Percentiles rank a stretch among this genome's conserved stretches.
These are phyloP conservation scores for Dactylellina drechsleri DNA, from an alignment of 2,329 filamentous ascomycete genomes.

Conservation along the genomic window DNA sequence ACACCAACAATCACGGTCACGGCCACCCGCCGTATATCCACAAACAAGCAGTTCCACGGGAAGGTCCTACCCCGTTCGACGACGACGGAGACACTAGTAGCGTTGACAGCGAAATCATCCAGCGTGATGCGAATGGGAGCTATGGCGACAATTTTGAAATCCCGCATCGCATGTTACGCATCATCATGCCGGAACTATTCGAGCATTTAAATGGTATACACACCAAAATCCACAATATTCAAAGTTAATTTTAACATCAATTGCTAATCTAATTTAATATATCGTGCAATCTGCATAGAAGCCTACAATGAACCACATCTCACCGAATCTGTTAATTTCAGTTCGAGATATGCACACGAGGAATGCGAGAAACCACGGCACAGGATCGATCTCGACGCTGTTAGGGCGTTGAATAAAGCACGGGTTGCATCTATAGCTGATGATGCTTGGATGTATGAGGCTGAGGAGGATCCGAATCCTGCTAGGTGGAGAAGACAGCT, in stretches of 20 bases:
- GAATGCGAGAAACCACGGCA: conserved; percentile 75
- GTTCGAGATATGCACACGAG: conserved; percentile 65
- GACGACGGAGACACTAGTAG: conserved; percentile 41
- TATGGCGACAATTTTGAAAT: conserved; percentile 59
- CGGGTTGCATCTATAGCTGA: conserved; percentile 80
- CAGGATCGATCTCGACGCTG: conserved; percentile 63
- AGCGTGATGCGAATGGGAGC: conserved; percentile 47
- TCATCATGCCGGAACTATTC: conserved; percentile 53
- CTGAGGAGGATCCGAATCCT: conserved; percentile 66
- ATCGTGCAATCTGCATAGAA: conserved; percentile 33
- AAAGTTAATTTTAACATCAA: background rate
- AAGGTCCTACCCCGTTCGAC: conserved; percentile 41
- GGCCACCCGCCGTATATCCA: conserved; percentile 9
- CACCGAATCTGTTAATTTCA: conserved; percentile 46
- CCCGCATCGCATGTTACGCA: conserved; percentile 58
- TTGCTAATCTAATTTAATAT: conserved; percentile 1
- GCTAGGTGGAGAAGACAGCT: conserved; percentile 28
- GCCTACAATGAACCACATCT: conserved; percentile 38
- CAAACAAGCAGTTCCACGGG: conserved; percentile 19
- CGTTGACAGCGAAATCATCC: conserved; percentile 43
- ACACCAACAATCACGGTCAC: conserved; percentile 22
- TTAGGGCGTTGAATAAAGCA: conserved; percentile 65
- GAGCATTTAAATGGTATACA: conserved; percentile 49
- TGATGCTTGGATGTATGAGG: conserved; percentile 91
- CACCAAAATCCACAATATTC: background rate